Conservation (phyloP, 371 early-diverging fungal genomes). For the Capillidium heterosporum region DNA sequence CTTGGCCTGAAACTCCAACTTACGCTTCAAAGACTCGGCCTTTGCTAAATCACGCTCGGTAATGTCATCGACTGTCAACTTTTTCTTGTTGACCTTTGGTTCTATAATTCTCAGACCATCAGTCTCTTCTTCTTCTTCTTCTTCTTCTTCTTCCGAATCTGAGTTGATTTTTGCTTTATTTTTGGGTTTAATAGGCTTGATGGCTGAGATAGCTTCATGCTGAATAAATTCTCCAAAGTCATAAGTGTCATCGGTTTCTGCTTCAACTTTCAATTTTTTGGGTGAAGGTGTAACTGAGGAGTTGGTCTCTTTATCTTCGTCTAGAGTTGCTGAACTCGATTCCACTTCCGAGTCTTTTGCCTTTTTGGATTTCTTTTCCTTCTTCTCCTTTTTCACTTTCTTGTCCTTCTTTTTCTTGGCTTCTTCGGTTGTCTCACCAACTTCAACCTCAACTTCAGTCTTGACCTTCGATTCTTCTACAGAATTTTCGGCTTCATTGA, state of each 20-base stretch:
- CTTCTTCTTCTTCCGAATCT: constrained; percentile 4
- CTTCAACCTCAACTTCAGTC: not conserved
- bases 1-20: constrained; percentile 15
- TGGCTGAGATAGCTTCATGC: not conserved
- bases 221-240: constrained; percentile 16
- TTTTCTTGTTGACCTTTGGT: constrained; percentile 9
- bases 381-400: constrained; percentile 21
- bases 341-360: constrained; percentile 18
- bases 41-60: constrained; percentile 8
- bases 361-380: constrained; percentile 20
- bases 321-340: constrained; percentile 10
- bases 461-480: not conserved
- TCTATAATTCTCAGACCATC: constrained; percentile 13
- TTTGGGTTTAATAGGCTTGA: constrained; percentile 4
- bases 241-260: constrained; percentile 14
- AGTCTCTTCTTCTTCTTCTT: constrained; percentile 9
- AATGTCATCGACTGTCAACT: constrained; percentile 8
- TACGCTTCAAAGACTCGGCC: constrained; percentile 13
- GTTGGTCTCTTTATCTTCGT: constrained; percentile 19
- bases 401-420: constrained; percentile 16
- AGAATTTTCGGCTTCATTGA: no score
- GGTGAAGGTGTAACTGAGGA: no score
- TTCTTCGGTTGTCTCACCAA: not conserved
- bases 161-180: constrained; percentile 3
- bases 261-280: not conserved